phyloP scores from a whole-genome alignment of 2,329 filamentous ascomycete species.

The Alternaria metachromatica region DNA sequence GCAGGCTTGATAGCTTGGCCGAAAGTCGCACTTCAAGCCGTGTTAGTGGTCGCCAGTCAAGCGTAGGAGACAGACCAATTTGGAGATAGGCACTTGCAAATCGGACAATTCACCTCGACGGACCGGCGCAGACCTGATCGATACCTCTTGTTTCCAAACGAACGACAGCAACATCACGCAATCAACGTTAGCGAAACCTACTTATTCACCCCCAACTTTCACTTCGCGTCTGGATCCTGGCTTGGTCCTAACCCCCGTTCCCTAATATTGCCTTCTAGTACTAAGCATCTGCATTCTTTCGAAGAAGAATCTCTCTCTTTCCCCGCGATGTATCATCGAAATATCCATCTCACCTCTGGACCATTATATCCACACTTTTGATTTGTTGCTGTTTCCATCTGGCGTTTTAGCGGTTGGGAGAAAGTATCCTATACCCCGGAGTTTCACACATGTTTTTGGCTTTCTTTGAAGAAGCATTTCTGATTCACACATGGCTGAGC shows the following conservation, averaged over 20 bases:
- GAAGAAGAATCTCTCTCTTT: background rate
- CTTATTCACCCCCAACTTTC: constrained; percentile 8
- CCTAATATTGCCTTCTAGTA: constrained; percentile 21
- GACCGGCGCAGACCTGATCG: background rate
- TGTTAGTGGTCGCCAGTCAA: constrained; percentile 32
- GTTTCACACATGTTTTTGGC: constrained; percentile 4
- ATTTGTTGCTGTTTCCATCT: constrained; percentile 1
- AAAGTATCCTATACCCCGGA: constrained; percentile 37
- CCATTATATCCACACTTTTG: constrained; percentile 5
- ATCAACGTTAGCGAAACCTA: background rate
- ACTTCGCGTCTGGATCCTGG: constrained; percentile 23
- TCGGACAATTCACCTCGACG: constrained; percentile 9
- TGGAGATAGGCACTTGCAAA: constrained; percentile 36
- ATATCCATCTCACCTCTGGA: constrained; percentile 14
- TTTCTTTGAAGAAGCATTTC: background rate
- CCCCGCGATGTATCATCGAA: constrained; percentile 8
- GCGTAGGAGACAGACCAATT: constrained; percentile 26
- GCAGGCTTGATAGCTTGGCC: constrained; percentile 32
- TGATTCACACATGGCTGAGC: background rate
- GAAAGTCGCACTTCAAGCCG: constrained; percentile 33
- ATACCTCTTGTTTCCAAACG: background rate
- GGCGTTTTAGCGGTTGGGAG: constrained; percentile 27
- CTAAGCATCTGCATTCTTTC: background rate
- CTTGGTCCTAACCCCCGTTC: constrained; percentile 17
- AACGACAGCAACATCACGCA: constrained; percentile 5